Conservation (phyloP, 257 asterid genomes). For the Scutellaria galericulata region DNA sequence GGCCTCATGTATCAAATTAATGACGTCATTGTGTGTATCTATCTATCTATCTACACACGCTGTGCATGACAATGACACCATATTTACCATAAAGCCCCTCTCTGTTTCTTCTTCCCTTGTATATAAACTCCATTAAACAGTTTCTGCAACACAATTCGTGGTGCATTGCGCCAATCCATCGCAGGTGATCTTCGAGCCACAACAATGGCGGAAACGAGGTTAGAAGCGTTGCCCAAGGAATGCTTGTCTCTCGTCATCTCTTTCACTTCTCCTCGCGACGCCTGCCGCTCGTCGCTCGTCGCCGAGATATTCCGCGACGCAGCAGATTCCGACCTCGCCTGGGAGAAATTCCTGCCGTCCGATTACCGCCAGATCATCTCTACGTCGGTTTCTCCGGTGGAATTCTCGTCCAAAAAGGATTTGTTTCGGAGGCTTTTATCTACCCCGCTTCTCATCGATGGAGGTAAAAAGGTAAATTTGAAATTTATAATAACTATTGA, state of each 20-base stretch:
- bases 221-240: slow-evolving; percentile 60
- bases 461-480: slow-evolving; percentile 59
- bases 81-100: background rate
- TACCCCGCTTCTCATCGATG: slow-evolving; percentile 67
- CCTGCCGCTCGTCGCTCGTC: slow-evolving; percentile 49
- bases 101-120: background rate
- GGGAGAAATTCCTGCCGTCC: slow-evolving; percentile 70
- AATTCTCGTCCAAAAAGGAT: slow-evolving; percentile 57
- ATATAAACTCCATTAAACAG: background rate
- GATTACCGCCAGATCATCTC: slow-evolving; percentile 58
- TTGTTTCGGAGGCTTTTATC: slow-evolving; percentile 54
- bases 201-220: slow-evolving; percentile 11
- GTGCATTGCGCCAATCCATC: too few species aligned
- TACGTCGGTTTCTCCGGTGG: slow-evolving; percentile 44
- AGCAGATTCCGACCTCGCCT: slow-evolving; percentile 56
- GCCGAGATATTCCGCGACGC: slow-evolving; percentile 50
- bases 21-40: slow-evolving; percentile 5
- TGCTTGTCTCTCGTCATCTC: slow-evolving; percentile 53
- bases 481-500: background rate
- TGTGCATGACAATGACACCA: background rate
- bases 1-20: background rate
- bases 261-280: slow-evolving; percentile 58
- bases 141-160: too few species aligned
- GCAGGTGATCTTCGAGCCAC: background rate
- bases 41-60: background rate